Evolutionary conservation across 2,329 filamentous ascomycete genomes (phyloP), one percentile per base, ranked within the genome.

Genomic region (Neoarthrinium moseri): DNA sequence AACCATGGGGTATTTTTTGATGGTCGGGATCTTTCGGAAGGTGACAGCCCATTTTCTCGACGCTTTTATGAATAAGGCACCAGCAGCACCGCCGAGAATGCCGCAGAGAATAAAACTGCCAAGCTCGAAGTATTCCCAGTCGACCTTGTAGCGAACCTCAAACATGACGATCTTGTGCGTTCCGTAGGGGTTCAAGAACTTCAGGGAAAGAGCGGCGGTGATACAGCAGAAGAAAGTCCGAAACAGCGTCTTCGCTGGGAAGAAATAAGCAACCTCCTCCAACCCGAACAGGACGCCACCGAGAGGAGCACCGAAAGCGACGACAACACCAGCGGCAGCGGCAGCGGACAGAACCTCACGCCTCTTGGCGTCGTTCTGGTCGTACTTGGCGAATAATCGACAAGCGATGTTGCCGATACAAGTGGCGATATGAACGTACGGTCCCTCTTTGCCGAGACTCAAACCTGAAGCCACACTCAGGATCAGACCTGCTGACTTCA

Each of bases 161-260:
- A 99, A 99, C 60, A 97, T 79, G 56, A 99, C 94, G 52, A 99
- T 95, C 69, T 99, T 97, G 62, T 88, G 84, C 0, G 91, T 97
- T 23, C 92, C 92, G 58, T 97, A 99, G 0, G 94, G 94, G 57
- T 99, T 95, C 29, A 97, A 74, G 55, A 96, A 96, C 60, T 96
- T 96, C 56, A 99, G 74, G 1, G 91, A 92, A 26, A 99, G 69
- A 0, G 94, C 91, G 2, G 94, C 91, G 24, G 87, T 86, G 57
- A 97, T 97, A 67, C 92, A 97, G 72, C 92, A 97, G 69, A 97
- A 97, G 67, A 99, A 99, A 0, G 94, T 97, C 43, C 94, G 78
- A 72, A 99, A 99, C 7, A 99, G 78, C 0, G 92, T 97, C 71
- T 99, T 97, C 5, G 92, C 90, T 1, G 94, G 92, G 64, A 97